Evolutionary conservation across 352 stramenopile species (phyloP), one percentile per base, ranked within the genome.

Genomic region (Phytophthora citrophthora): DNA sequence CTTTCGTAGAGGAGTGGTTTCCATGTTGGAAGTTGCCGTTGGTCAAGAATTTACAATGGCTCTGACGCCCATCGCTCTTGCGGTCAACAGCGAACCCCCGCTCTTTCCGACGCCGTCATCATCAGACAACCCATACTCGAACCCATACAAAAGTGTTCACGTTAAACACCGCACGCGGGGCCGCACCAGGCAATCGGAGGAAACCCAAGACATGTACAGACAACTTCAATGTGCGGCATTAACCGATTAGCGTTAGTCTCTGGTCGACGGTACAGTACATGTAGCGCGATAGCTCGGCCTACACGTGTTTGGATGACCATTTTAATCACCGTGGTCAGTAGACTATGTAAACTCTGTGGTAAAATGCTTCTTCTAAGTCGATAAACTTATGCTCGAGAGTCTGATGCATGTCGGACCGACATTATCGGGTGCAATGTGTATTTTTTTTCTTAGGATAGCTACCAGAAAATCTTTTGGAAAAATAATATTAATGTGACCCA

Each of bases 221-320:
- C 31, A 49, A 66, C 48, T 66, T 66, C 58, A 66, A 66, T 11
- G 29, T 49, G 48, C 31, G 8, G 18, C n/a, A 39, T 18, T 10
- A 10, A 18, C 3, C 9, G 10, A 12, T n/a, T 41, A 41, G 27
- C 52, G 52, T 34, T 13, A 9, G 26, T 29, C 26, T 29, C 5
- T 29, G 26, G 20, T 20, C 20, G 20, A 20, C 20, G 20, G 20
- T 20, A 20, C 20, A 20, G 20, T 20, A 20, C 20, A 20, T 20
- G 20, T 20, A 20, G 20, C 20, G 20, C 20, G 20, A 20, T 20
- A 20, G 20, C 20, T 20, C 1, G 1, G 20, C 20, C 20, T 20
- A 20, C 20, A 20, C 20, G 20, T 20, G 20, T 20, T 29, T 29
- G 26, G 26, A 8, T 29, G 3, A 29, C 4, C 26, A 29, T 32